Evolutionary conservation across 371 early-diverging fungal genomes (phyloP), one percentile per base, ranked within the genome.

Genomic region (Mortierella sp.): DNA sequence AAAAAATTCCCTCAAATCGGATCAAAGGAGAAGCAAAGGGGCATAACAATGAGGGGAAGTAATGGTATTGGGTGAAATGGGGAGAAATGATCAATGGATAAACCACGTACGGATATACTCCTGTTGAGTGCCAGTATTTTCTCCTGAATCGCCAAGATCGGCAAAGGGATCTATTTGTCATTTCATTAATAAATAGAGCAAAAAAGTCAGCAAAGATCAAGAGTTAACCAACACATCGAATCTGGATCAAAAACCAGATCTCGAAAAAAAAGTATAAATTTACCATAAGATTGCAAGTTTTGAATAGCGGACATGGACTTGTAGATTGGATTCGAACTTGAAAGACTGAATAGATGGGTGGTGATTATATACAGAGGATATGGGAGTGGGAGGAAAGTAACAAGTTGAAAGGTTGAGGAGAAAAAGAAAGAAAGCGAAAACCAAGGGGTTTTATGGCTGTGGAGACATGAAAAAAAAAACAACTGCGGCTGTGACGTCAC

Each of bases 61-160:
- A 34, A 32, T 15, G 2, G 3, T 12, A 26, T 35, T 37, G 19
- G 4, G 64, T 29, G 43, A 57, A 43, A 26, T 64, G 58, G 23
- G 59, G 42, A 29, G 49, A 53, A 40, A 54, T n/a, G 45, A 55
- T 31, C 31, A 59, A 40, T 2, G 59, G 40, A 59, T 59, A 9
- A 26, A 23, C 28, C 40, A 90, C 93, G 85, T 92, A 94, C 94
- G 94, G 79, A 94, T 92, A 82, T 92, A 88, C 59, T 88, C 91
- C 62, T 86, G 82, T 49, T 83, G 82, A 79, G 72, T 84, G 74
- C 79, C 85, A 62, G 82, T 82, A n/a, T n/a, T n/a, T 51, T 85
- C 87, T 54, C 90, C 89, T 53, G 90, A 84, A 62, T 92, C 89
- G 62, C 90, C 93, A 79, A 92, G 89, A 82, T 93, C 93, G 77